Evolutionary conservation across 1,284 basidiomycete species (phyloP), one percentile per base, ranked within the genome.

Genomic region (Vanrija sp.): DNA sequence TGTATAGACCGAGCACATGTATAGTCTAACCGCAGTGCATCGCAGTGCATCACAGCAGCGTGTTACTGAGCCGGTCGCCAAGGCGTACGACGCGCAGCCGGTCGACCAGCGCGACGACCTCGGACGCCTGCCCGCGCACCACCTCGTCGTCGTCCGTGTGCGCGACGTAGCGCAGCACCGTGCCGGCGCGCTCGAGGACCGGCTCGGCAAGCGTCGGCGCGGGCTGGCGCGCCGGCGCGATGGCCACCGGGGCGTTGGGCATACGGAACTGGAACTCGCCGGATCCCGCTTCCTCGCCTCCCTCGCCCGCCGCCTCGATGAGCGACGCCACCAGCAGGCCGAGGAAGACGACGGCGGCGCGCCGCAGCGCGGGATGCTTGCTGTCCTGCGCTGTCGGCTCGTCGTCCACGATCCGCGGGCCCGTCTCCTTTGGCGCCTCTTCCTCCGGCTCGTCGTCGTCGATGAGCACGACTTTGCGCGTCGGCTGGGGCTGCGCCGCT

Each of bases 331-430:
- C 71, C 36, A 91, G 77, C 19, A 85, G 71, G 2, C 83, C 80
- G 36, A 94, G 78, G 69, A 94, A 86, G 63, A 90, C 84, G 31
- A 94, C 69, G 0, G 88, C 89, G 2, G 89, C 85, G 35, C 92
- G 84, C 27, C 91, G 83, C 7, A 95, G 77, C 0, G 88, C 82
- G 0, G 92, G 88, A 43, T 89, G 81, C 65, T 85, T 89, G 0
- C 85, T 65, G 65, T 85, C 78, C 8, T 76, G 76, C 2, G 79
- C 80, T 5, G 56, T 57, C 14, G 84, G 85, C 35, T 83, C 76
- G 24, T 69, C 69, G 72, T 85, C 84, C 74, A 81, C 46, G 7
- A 62, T 65, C n/a, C 63, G 47, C 12, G 57, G 57, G 18, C 51
- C 37, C 27, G 54, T 31, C 41, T 59, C 47, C 35, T 56, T 50